Conservation (phyloP, 495 filamentous ascomycete species). For the Aspergillus ostianus region DNA sequence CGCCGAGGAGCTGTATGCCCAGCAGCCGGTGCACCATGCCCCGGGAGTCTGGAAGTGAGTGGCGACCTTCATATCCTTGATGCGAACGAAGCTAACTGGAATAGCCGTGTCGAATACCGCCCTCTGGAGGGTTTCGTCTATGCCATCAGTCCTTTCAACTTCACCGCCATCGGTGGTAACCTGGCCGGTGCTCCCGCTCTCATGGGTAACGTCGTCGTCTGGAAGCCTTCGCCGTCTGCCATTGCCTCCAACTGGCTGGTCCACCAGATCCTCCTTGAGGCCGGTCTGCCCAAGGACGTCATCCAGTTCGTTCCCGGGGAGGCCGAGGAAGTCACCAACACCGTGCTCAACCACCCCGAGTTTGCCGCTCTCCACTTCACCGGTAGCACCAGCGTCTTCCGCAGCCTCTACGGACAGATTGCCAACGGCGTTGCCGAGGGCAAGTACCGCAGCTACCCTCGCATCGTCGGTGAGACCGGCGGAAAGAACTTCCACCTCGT, state of each 20-base stretch:
- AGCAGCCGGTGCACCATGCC: conserved; percentile 76
- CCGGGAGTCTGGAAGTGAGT: conserved; percentile 74
- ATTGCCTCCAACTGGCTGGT: conserved; percentile 76
- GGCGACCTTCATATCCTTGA: background rate
- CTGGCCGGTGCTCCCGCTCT: conserved; percentile 72
- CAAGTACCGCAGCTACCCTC: conserved; percentile 72
- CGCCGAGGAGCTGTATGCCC: conserved; percentile 81
- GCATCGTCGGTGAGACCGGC: conserved; percentile 82
- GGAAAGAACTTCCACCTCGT: conserved; percentile 89
- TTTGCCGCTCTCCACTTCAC: conserved; percentile 82
- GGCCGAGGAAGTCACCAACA: conserved; percentile 71
- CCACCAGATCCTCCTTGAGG: conserved; percentile 80
- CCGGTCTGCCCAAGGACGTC: conserved; percentile 73
- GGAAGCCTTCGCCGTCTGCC: conserved; percentile 80
- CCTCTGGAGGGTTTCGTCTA: conserved; percentile 87
- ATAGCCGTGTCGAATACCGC: conserved; percentile 70
- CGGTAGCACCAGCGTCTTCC: conserved; percentile 80
- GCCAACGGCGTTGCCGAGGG: conserved; percentile 67
- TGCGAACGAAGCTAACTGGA: conserved; percentile 12
- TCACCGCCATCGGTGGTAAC: conserved; percentile 84
- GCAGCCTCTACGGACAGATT: conserved; percentile 73
- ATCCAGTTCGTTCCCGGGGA: conserved; percentile 84
- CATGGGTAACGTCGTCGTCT: conserved; percentile 83
- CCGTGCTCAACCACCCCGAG: conserved; percentile 64
- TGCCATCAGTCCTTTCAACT: conserved; percentile 84